phyloP scores from a whole-genome alignment of 208 protist species.

The Acanthamoeba royreba region DNA sequence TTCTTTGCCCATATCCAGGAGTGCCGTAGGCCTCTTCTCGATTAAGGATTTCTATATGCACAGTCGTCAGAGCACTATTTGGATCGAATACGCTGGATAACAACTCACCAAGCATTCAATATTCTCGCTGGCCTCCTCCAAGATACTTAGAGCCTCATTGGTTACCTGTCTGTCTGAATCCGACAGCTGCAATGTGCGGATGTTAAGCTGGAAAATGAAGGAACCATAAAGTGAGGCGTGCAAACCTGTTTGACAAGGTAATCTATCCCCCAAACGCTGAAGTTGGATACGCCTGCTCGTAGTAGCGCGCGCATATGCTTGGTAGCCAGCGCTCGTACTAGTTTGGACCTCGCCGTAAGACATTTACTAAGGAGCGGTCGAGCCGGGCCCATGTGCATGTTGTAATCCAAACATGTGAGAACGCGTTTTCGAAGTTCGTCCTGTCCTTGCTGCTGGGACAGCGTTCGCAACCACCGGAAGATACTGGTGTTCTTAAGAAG shows the following conservation, averaged over 20 bases:
- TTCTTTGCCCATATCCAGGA: not conserved
- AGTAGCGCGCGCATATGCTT: conserved; percentile 60
- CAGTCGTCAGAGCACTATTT: not conserved
- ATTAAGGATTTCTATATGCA: not conserved
- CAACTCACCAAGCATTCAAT: conserved; percentile 41
- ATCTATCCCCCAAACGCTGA: conserved; percentile 64
- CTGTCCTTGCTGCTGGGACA: not conserved
- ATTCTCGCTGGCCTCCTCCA: conserved; percentile 72
- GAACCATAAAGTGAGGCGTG: too few species aligned
- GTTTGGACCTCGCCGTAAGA: not conserved
- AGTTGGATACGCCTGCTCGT: conserved; percentile 61
- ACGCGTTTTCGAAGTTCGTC: conserved; percentile 13
- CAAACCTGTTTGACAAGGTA: conserved; percentile 45
- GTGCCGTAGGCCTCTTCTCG: not conserved
- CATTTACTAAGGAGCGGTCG: not conserved
- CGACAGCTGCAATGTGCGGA: conserved; percentile 38
- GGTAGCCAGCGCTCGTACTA: conserved; percentile 41
- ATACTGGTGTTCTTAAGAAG: not conserved
- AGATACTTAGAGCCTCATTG: conserved; percentile 48
- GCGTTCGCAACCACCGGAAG: not conserved
- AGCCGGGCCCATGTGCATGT: not conserved
- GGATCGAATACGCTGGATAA: too few species aligned
- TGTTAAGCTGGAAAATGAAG: not conserved
- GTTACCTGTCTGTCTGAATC: conserved; percentile 58
- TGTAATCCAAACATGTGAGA: conserved; percentile 20